phyloP scores from a whole-genome alignment of 1,284 basidiomycete species.

The Moesziomyces sp. region DNA sequence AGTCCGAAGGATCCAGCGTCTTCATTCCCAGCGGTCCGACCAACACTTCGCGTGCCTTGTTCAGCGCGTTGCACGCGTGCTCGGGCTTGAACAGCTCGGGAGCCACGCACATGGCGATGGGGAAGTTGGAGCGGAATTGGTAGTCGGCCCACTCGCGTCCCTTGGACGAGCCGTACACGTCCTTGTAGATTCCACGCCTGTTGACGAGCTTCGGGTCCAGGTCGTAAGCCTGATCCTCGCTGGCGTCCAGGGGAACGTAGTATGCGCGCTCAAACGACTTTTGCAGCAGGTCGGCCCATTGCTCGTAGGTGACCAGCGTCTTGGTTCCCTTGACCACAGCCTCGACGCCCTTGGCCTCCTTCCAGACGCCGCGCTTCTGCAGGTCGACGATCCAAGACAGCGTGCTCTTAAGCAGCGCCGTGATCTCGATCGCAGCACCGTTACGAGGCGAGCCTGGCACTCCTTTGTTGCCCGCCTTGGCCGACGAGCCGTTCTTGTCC shows the following conservation, averaged over 20 bases:
- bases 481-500: constrained; percentile 63
- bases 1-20: constrained; percentile 60
- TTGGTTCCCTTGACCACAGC: constrained; percentile 78
- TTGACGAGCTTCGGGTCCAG: constrained; percentile 81
- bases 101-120: constrained; percentile 93
- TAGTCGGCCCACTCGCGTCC: constrained; percentile 89
- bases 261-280: constrained; percentile 88
- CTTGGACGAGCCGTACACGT: constrained; percentile 76
- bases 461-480: constrained; percentile 88
- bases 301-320: constrained; percentile 82
- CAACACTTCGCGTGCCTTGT: constrained; percentile 52
- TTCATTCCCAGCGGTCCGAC: constrained; percentile 60
- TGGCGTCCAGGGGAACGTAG: constrained; percentile 84
- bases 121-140: constrained; percentile 82
- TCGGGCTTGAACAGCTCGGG: constrained; percentile 89
- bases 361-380: constrained; percentile 78
- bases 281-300: constrained; percentile 89
- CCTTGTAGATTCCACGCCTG: constrained; percentile 96
- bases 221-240: constrained; percentile 79
- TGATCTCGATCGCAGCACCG: constrained; percentile 95
- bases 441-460: constrained; percentile 93
- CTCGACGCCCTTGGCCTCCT: constrained; percentile 79
- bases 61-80: constrained; percentile 76
- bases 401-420: constrained; percentile 90
- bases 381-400: constrained; percentile 85